Percentiles rank a stretch among this genome's conserved stretches.
Evolutionary conservation across 1,284 basidiomycete genomes (phyloP).

Genomic region (Schizopora paradoxa): DNA sequence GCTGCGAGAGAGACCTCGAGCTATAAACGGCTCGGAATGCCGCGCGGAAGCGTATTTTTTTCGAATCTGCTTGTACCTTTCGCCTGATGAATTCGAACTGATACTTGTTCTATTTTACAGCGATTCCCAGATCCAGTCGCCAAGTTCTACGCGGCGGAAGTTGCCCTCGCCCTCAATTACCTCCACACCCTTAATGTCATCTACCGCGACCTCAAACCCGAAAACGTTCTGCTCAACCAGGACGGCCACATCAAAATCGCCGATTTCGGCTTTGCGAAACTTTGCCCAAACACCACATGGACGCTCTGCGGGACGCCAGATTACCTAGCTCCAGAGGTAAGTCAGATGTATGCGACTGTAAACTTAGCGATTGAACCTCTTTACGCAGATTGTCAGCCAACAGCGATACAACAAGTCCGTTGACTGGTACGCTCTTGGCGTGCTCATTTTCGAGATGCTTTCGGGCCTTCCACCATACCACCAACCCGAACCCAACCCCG

Average conservation of each 20-base stretch:
- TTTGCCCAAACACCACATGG: slow-evolving; percentile 89
- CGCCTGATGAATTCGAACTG: background rate
- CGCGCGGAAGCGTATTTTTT: no score
- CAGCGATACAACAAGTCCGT: slow-evolving; percentile 62
- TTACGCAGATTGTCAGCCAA: slow-evolving; percentile 8
- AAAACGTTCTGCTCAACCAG: slow-evolving; percentile 89
- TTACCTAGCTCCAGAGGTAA: slow-evolving; percentile 87
- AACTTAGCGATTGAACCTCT: background rate
- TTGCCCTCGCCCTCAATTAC: slow-evolving; percentile 91
- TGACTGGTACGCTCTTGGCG: slow-evolving; percentile 98
- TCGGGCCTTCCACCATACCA: slow-evolving; percentile 80
- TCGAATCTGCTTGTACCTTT: no score
- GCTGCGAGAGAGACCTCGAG: no score
- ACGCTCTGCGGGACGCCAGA: slow-evolving; percentile 98
- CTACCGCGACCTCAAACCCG: slow-evolving; percentile 97
- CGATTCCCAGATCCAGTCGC: slow-evolving; percentile 98
- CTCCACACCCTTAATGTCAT: slow-evolving; percentile 90
- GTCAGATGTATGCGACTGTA: slow-evolving; percentile 16
- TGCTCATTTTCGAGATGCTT: slow-evolving; percentile 97
- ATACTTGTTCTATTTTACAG: slow-evolving; percentile 35
- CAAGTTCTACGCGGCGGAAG: slow-evolving; percentile 98
- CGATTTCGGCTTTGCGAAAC: slow-evolving; percentile 97
- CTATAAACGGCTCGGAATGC: no score
- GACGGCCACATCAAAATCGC: slow-evolving; percentile 99
- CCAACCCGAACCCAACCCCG: slow-evolving; percentile 46